Evolutionary conservation across 768 basidiomycete genomes (phyloP), one percentile per base, ranked within the genome.

Genomic region (Crassisporium funariophilum): DNA sequence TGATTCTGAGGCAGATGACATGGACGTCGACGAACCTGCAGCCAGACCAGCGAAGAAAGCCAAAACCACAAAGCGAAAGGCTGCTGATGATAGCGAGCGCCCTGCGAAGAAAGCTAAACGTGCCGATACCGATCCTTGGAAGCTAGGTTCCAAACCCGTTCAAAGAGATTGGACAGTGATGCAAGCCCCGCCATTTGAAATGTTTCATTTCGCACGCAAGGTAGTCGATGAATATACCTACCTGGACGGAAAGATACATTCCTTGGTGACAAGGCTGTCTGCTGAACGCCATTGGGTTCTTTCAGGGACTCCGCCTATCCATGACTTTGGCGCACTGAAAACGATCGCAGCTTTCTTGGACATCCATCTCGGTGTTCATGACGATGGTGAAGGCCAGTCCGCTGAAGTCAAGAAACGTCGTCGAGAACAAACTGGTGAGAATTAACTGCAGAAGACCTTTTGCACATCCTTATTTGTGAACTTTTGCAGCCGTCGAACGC

Each of bases 171-270:
- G 85, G 85, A 84, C 73, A 5, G 69, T 82, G 57, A 88, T 94
- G 83, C 77, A 82, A 41, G 79, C 84, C 1, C 92, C 94, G 1
- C 88, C 92, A 13, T 69, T 97, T 42, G 91, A 95, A 66, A 86
- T 93, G 76, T 97, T 98, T 81, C 82, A 93, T 59, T 97, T 90
- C 63, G 73, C 89, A 3, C 86, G 94, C 4, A 79, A 88, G 21
- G 87, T 98, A 41, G 84, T 95, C 33, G 95, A 97, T 67, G 94
- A 98, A 62, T 98, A 95, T 65, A 95, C 93, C 1, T 97, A 98
- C 59, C 76, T 95, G 17, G 83, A 86, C 19, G 91, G 88, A 44
- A 84, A 88, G 57, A 76, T 84, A 5, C 86, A 89, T 51, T 76
- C 89, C 2, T 75, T 93, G 57, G 78, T 95, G 27, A 91, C 89